Evolutionary conservation across 768 basidiomycete species (phyloP), one percentile per base, ranked within the genome.

Genomic region (Xerocomellus dryophilus): DNA sequence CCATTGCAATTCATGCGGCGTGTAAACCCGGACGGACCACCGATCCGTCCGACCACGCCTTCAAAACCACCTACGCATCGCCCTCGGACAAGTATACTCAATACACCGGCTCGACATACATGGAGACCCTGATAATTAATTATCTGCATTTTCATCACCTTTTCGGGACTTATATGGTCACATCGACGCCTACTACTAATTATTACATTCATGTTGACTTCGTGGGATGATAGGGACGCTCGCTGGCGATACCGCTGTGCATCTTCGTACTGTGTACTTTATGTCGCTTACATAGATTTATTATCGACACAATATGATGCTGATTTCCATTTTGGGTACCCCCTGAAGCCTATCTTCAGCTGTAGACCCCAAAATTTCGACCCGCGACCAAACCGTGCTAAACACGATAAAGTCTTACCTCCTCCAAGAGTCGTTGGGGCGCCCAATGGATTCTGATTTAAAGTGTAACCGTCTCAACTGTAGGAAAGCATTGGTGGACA

Each of bases 1-100:
- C 82, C 93, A 1, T 72, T 96, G 43, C 91, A 95, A 66, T 94
- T 93, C 71, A 82, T 96, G 59, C 79, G 92, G 51, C 83, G 86
- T 44, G 93, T 88, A 36, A 87, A 88, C 38, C 74, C 73, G 25
- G 86, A 86, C 17, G 73, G 75, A 45, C 70, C 68, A 27, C 61
- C 77, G 4, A 64, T 80, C 47, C 80, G 84, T 50, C 80, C 86
- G 17, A 75, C 75, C 29, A 87, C 85, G 10, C 88, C 88, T n/a
- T 82, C 85, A 35, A 87, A 83, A 70, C 65, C 79, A 20, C 71
- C 80, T 23, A 66, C 69, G 34, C 79, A 77, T 50, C 78, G 77
- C 50, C 70, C 74, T 54, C 71, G 72, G 36, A 66, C 73, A 50
- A 72, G 73, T 38, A 70, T 76, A 53, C 72, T 67, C 44, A 69